A percentile compares a stretch with the other conserved stretches of the same genome.
Conservation (phyloP, 441 rosid genomes). For the Metrosideros polymorpha region DNA sequence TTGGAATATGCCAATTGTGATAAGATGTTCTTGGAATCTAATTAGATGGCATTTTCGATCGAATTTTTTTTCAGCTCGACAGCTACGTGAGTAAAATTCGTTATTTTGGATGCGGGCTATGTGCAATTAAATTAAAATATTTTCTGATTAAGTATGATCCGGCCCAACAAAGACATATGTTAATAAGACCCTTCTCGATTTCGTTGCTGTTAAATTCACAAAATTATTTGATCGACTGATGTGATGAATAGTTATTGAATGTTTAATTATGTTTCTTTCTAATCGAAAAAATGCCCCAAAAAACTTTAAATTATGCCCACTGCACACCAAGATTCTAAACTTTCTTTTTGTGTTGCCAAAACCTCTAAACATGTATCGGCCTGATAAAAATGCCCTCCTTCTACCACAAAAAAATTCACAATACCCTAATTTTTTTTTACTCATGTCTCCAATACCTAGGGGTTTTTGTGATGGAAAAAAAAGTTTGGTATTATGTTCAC, state of each 20-base stretch:
- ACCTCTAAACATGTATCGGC: rapidly evolving
- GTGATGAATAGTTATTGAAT: rapidly evolving
- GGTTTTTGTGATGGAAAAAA: too few species aligned
- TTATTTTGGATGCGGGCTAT: background rate
- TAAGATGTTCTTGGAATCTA: background rate
- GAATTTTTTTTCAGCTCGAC: background rate
- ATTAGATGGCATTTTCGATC: background rate
- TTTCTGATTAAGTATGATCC: background rate
- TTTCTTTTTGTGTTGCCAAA: background rate
- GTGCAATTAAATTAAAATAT: background rate
- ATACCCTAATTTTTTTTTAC: background rate
- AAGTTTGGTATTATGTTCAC: too few species aligned
- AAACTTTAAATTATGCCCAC: background rate
- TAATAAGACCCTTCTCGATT: too few species aligned
- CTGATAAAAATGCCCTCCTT: rapidly evolving
- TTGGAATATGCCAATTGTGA: background rate
- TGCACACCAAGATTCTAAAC: background rate
- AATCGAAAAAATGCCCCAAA: rapidly evolving
- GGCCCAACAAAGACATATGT: rapidly evolving
- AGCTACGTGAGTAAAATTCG: background rate
- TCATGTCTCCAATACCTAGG: rapidly evolving
- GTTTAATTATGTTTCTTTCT: background rate
- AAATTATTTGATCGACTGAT: background rate
- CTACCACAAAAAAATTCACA: background rate
- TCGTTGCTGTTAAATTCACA: too few species aligned